phyloP scores from a whole-genome alignment of 441 rosid genomes.

The Adansonia rubrostipa region DNA sequence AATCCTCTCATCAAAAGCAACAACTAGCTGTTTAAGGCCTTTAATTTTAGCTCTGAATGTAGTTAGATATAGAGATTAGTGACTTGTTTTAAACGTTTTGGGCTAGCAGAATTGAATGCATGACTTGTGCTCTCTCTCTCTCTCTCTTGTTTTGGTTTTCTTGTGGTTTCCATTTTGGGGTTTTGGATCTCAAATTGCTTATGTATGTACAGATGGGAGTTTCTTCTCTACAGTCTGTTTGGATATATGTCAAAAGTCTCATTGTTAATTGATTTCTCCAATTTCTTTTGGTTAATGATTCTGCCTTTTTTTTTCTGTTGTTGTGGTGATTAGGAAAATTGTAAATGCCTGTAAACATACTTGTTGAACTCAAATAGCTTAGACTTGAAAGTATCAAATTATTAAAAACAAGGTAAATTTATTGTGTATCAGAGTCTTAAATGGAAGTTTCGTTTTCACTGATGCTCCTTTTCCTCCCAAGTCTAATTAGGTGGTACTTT shows the following conservation, averaged over 20 bases:
- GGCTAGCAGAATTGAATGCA: slow-evolving; percentile 21
- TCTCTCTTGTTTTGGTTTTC: neutral
- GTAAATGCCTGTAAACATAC: neutral
- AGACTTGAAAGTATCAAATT: neutral
- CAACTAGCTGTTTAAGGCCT: slow-evolving; percentile 53
- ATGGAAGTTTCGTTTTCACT: slow-evolving; percentile 8
- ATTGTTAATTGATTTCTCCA: neutral
- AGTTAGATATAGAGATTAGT: slow-evolving; percentile 35
- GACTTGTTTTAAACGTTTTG: slow-evolving; percentile 19
- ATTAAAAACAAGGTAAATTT: neutral
- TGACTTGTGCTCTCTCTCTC: slow-evolving; percentile 11
- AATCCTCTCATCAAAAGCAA: slow-evolving; percentile 66
- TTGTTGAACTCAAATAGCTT: neutral
- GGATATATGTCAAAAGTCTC: slow-evolving; percentile 19
- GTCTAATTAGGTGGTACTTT: neutral
- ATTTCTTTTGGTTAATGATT: slow-evolving; percentile 6
- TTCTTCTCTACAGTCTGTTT: slow-evolving; percentile 39
- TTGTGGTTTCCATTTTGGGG: slow-evolving; percentile 25
- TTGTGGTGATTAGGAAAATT: neutral
- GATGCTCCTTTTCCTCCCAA: slow-evolving; percentile 2
- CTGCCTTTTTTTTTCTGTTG: too few species aligned
- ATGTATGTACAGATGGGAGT: slow-evolving; percentile 46
- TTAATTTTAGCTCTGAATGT: slow-evolving; percentile 20
- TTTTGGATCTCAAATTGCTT: slow-evolving; percentile 40
- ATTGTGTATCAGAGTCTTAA: neutral